Conservation (phyloP, 2,329 filamentous ascomycete genomes). For the Pezicula carpinea region DNA sequence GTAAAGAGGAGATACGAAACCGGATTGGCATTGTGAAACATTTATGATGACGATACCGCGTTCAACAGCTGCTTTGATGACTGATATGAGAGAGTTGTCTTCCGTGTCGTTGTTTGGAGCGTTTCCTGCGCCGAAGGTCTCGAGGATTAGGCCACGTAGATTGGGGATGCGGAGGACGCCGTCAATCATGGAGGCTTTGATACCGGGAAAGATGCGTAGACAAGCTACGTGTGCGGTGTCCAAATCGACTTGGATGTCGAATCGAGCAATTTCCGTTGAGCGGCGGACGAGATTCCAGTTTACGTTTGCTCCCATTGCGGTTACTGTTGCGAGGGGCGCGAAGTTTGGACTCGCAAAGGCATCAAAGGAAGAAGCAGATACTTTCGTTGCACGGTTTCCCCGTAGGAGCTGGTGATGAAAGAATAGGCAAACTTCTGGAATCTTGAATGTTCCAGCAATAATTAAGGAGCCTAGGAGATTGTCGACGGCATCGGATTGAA, state of each 20-base stretch:
- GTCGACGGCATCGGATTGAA: conserved; percentile 68
- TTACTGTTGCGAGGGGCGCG: conserved; percentile 56
- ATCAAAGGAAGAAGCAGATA: conserved; percentile 63
- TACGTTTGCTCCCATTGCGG: conserved; percentile 56
- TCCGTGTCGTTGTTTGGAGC: conserved; percentile 54
- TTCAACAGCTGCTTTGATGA: conserved; percentile 58
- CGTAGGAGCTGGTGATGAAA: conserved; percentile 69
- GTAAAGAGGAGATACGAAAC: conserved; percentile 52
- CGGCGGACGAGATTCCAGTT: conserved; percentile 59
- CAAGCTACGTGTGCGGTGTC: conserved; percentile 66
- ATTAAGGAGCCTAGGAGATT: conserved; percentile 67
- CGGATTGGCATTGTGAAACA: conserved; percentile 58
- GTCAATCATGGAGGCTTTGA: conserved; percentile 67
- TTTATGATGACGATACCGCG: conserved; percentile 69
- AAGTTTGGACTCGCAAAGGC: conserved; percentile 67
- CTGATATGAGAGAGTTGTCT: conserved; percentile 50
- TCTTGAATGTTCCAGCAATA: conserved; percentile 69
- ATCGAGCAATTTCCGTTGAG: conserved; percentile 51
- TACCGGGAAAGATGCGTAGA: conserved; percentile 67
- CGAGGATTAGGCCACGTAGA: conserved; percentile 62
- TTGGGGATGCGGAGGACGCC: conserved; percentile 58
- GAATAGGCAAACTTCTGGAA: conserved; percentile 70
- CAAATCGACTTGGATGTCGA: conserved; percentile 57
- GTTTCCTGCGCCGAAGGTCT: conserved; percentile 71
- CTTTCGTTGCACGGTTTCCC: conserved; percentile 65